Base-by-base conservation (phyloP, 306 rosid genomes). In the Quercus dentata region DNA sequence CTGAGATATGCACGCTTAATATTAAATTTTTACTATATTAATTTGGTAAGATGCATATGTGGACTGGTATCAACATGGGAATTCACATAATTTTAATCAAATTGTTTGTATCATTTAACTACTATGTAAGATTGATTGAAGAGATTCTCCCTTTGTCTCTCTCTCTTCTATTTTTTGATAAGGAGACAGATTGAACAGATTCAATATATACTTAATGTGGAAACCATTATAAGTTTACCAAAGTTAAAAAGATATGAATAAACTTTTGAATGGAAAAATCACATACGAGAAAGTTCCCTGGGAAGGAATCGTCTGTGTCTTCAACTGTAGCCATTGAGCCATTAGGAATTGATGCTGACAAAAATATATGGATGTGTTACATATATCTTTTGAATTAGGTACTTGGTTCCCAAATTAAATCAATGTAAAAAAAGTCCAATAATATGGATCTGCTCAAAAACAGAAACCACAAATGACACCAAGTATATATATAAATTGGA, bases 231-330 rank as follows among this genome's bases (percentile, higher is more conserved):
- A 58, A 10, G 3, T 6, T 20, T 8, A 21, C 10, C 10, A 21
- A 4, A 21, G 25, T 18, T 3, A 7, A 57, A 20, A 49, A 57
- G 14, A 21, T 59, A 63, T 63, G 41, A 63, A 28, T 13, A 17
- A 28, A 35, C 30, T 31, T 64, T 54, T 44, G 21, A 54, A 52
- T 28, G 64, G 13, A 51, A 51, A 23, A 65, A 61, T 63, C 52
- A 69, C 84, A 75, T 80, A 96, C 99, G 89, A 65, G 85, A 88
- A 92, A 90, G 81, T 78, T 83, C 25, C 62, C 94, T 5, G 79
- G 85, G 88, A 83, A 87, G 84, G 87, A 79, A 58, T 78, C 89
- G n/a, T 87, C 92, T 56, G 76, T 71, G 71, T 88, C 94, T 81
- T 57, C 86, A 12, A 54, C 54, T 33, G 74, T 75, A 58, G 79